Evolutionary conservation across 352 stramenopile genomes (phyloP).

Genomic region (Phytophthora cactorum): DNA sequence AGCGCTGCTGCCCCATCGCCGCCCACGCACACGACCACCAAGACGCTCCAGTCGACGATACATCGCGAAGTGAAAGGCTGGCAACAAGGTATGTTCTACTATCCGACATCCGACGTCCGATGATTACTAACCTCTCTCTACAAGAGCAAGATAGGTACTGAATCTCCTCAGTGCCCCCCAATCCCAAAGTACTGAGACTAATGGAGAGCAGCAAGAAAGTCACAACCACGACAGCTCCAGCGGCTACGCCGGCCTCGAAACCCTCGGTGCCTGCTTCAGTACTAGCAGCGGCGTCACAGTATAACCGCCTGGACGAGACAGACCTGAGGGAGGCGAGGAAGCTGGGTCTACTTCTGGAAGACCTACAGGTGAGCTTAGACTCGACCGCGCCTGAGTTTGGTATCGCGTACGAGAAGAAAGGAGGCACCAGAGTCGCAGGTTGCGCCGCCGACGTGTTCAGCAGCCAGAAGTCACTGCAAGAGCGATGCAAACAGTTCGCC

Average conservation of each 20-base stretch:
- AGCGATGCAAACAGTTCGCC: slow-evolving; percentile 82
- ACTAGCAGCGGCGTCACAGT: slow-evolving; percentile 34
- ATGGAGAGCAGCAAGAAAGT: background rate
- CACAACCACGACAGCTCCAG: background rate
- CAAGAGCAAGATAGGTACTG: slow-evolving; percentile 6
- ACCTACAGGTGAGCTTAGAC: slow-evolving; percentile 56
- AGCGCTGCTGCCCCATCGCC: slow-evolving; percentile 31
- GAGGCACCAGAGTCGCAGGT: slow-evolving; percentile 55
- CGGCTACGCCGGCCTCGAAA: background rate
- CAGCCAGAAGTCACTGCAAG: slow-evolving; percentile 69
- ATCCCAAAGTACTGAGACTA: slow-evolving; percentile 12
- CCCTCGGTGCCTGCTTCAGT: slow-evolving; percentile 19
- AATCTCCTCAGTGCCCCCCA: slow-evolving; percentile 7
- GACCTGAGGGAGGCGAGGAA: slow-evolving; percentile 56
- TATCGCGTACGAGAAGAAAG: slow-evolving; percentile 81
- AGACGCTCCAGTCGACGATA: slow-evolving; percentile 22
- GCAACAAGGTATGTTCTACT: slow-evolving; percentile 1
- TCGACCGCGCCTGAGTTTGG: slow-evolving; percentile 58
- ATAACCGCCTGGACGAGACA: slow-evolving; percentile 66
- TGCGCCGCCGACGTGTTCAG: slow-evolving; percentile 65
- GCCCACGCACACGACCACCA: slow-evolving; percentile 10
- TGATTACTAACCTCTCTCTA: background rate
- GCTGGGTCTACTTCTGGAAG: slow-evolving; percentile 55
- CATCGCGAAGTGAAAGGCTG: slow-evolving; percentile 14
- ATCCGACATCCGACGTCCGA: background rate